Percentiles rank a stretch among this genome's conserved stretches.
These are phyloP conservation scores for Krasilnikovozyma curviuscula DNA, from an alignment of 768 basidiomycete genomes.

Conservation along the genomic window DNA sequence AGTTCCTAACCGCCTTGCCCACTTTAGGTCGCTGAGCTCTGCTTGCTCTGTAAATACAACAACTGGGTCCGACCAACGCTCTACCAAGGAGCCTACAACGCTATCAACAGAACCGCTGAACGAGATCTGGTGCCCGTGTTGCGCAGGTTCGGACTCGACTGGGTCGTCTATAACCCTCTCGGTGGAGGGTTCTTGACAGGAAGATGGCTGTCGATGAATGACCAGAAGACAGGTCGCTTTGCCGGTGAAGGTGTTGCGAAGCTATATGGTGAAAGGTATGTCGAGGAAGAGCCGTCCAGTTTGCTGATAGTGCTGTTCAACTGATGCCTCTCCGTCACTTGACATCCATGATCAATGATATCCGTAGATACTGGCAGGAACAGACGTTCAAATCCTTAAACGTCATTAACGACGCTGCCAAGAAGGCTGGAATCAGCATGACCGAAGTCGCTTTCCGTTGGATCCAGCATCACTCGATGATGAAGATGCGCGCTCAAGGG, in stretches of 20 bases:
- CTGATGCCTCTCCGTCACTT: background rate
- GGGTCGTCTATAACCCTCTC: background rate
- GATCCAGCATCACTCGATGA: slow-evolving; percentile 34
- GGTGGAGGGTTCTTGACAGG: background rate
- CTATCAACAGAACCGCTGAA: slow-evolving; percentile 30
- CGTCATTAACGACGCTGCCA: slow-evolving; percentile 30
- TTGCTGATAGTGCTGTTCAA: background rate
- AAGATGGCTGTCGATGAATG: background rate
- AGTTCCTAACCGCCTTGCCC: background rate
- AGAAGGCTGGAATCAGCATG: slow-evolving; percentile 26
- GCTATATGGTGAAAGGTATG: slow-evolving; percentile 20
- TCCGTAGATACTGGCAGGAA: slow-evolving; percentile 37
- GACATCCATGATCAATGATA: background rate
- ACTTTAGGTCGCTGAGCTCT: slow-evolving; percentile 33
- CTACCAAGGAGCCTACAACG: slow-evolving; percentile 36
- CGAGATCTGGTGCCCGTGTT: slow-evolving; percentile 32
- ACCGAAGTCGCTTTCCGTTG: slow-evolving; percentile 32
- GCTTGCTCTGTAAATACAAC: slow-evolving; percentile 29
- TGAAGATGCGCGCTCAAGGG: slow-evolving; percentile 28
- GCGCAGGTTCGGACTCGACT: slow-evolving; percentile 24
- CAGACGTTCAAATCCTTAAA: slow-evolving; percentile 36
- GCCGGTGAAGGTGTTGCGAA: too few species aligned
- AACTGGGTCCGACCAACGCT: slow-evolving; percentile 35
- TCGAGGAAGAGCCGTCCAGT: slow-evolving; percentile 26
- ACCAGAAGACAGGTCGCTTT: slow-evolving; percentile 22